Evolutionary conservation across 2,329 filamentous ascomycete species (phyloP).

Genomic region (Chaetothyriales sp.): DNA sequence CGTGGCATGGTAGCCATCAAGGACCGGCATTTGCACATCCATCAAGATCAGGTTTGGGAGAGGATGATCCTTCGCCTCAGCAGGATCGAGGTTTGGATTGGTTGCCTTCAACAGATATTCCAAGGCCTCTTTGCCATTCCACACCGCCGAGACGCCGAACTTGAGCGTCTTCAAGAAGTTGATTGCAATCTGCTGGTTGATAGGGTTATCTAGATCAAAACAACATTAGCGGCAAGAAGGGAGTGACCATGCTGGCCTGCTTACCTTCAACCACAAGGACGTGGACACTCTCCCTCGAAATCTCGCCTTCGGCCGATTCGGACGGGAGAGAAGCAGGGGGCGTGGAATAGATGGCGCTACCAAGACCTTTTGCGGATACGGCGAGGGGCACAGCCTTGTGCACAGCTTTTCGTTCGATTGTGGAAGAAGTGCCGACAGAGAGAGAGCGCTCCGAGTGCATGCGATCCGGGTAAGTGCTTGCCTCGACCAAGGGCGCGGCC

Average conservation of each 20-base stretch:
- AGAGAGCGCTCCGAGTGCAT: slow-evolving; percentile 32
- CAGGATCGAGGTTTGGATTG: slow-evolving; percentile 20
- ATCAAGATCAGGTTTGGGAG: slow-evolving; percentile 63
- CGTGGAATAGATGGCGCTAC: not conserved
- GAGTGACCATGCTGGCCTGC: not conserved
- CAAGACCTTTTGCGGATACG: not conserved
- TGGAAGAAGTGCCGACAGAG: slow-evolving; percentile 13
- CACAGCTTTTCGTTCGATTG: slow-evolving; percentile 1
- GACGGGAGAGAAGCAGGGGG: not conserved
- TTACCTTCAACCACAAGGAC: slow-evolving; percentile 55
- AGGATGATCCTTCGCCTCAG: slow-evolving; percentile 27
- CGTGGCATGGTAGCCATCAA: slow-evolving; percentile 65
- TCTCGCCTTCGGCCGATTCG: not conserved
- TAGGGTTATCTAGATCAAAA: slow-evolving; percentile 44
- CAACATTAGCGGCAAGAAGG: not conserved
- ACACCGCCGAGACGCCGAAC: slow-evolving; percentile 54
- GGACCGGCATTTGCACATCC: slow-evolving; percentile 62
- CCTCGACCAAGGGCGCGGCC: slow-evolving; percentile 41
- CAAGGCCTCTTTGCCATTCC: slow-evolving; percentile 65
- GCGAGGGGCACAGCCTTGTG: not conserved
- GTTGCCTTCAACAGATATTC: slow-evolving; percentile 50
- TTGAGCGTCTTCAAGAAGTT: slow-evolving; percentile 60
- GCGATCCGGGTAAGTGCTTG: slow-evolving; percentile 34
- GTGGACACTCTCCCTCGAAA: slow-evolving; percentile 42
- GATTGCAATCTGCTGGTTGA: slow-evolving; percentile 62